These are phyloP conservation scores for Omphalea diandra DNA, from an alignment of 441 rosid species.

Conservation along the genomic window DNA sequence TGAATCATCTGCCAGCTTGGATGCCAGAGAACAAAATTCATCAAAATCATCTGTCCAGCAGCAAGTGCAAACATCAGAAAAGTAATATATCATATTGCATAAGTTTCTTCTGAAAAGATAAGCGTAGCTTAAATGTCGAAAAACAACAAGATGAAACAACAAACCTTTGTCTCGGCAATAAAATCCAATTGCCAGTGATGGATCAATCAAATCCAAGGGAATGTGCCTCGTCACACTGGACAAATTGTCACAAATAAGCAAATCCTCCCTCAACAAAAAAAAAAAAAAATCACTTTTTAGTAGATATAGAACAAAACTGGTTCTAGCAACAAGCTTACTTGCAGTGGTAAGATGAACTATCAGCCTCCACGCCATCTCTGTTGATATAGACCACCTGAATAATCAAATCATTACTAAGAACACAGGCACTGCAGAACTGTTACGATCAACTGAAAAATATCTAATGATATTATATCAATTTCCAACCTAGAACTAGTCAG, in stretches of 20 bases:
- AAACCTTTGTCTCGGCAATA: conserved; percentile 85
- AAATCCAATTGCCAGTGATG: conserved; percentile 88
- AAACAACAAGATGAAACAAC: conserved; percentile 16
- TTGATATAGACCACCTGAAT: conserved; percentile 57
- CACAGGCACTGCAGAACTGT: neutral
- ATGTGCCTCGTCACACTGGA: conserved; percentile 59
- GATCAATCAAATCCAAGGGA: conserved; percentile 72
- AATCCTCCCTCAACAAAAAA: neutral
- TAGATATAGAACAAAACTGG: conserved; percentile 10
- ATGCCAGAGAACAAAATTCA: conserved; percentile 68
- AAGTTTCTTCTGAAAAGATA: neutral
- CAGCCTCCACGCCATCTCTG: conserved; percentile 52
- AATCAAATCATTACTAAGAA: conserved; percentile 26
- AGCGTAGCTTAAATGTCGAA: neutral
- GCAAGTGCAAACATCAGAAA: neutral
- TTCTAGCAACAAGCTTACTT: conserved; percentile 44
- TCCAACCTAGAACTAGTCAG: neutral
- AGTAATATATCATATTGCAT: neutral
- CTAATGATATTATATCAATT: neutral
- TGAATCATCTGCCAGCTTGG: conserved; percentile 76
- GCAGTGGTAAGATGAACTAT: conserved; percentile 87
- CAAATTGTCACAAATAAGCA: conserved; percentile 22
- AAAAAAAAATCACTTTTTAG: neutral
- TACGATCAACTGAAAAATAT: conserved; percentile 1
- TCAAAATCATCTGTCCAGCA: conserved; percentile 38